Conservation (phyloP, 2,329 filamentous ascomycete genomes). For the Penicillium thymicola region DNA sequence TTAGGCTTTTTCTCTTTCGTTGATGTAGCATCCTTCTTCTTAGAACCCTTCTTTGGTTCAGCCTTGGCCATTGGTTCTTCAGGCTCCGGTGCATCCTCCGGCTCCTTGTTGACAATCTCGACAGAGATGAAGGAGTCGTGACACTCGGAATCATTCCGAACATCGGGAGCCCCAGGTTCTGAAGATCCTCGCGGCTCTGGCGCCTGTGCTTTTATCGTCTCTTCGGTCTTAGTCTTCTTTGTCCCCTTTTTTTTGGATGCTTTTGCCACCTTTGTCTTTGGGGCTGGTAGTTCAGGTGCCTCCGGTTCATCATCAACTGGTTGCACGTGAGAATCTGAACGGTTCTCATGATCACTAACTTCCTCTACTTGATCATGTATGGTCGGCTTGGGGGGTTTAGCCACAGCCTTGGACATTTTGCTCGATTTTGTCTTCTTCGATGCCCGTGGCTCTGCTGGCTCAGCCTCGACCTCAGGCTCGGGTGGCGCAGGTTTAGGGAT, state of each 20-base stretch:
- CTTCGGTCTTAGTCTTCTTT: constrained; percentile 23
- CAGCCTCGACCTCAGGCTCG: constrained; percentile 7
- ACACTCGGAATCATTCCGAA: constrained; percentile 11
- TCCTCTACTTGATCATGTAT: constrained; percentile 9
- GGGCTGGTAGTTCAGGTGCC: constrained; percentile 14
- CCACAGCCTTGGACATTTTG: constrained; percentile 28
- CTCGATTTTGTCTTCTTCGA: constrained; percentile 30
- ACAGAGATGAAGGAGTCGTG: constrained; percentile 33
- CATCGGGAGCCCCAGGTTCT: background rate
- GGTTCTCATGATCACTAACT: constrained; percentile 8
- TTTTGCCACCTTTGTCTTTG: constrained; percentile 21
- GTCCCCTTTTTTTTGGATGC: constrained; percentile 20
- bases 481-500: constrained; percentile 52
- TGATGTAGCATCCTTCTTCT: constrained; percentile 26
- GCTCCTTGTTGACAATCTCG: constrained; percentile 29
- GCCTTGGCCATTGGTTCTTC: constrained; percentile 25
- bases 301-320: constrained; percentile 6
- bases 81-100: constrained; percentile 28
- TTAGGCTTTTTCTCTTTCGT: constrained; percentile 22
- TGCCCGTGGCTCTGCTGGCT: constrained; percentile 27
- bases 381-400: constrained; percentile 9
- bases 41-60: constrained; percentile 25
- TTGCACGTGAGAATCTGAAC: constrained; percentile 3
- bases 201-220: constrained; percentile 9
- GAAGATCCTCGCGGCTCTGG: constrained; percentile 4